Evolutionary conservation across 176 grass and related monocot species (phyloP).

Genomic region (Rhynchospora breviuscula): DNA sequence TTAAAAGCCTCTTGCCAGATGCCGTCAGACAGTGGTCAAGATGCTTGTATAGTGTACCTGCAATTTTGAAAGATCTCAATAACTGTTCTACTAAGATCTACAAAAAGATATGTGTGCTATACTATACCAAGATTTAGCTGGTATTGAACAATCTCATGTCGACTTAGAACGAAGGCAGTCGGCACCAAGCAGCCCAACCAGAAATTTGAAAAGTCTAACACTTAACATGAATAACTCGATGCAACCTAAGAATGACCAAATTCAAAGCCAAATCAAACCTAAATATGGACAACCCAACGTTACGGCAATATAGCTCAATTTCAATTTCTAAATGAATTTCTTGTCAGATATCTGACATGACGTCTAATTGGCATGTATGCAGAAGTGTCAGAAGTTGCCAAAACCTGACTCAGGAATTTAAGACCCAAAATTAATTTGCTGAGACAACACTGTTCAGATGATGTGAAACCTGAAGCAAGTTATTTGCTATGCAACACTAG

Average conservation of each 20-base stretch:
- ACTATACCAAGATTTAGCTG: no score
- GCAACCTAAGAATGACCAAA: not conserved
- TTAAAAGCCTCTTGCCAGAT: conserved; percentile 78
- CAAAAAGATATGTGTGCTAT: not conserved
- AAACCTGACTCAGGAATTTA: not conserved
- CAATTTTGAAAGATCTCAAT: not conserved
- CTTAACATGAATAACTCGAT: not conserved
- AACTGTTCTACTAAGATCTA: not conserved
- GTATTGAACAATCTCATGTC: no score
- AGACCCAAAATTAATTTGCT: not conserved
- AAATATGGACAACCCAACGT: not conserved
- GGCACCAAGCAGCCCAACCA: not conserved
- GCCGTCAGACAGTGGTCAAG: conserved; percentile 84
- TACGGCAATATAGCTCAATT: not conserved
- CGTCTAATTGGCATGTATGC: not conserved
- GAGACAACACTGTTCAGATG: not conserved
- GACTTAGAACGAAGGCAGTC: not conserved
- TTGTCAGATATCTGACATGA: not conserved
- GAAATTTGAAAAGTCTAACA: not conserved
- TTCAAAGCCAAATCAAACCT: not conserved
- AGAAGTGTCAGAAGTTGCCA: not conserved
- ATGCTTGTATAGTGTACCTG: conserved; percentile 87
- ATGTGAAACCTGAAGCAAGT: conserved; percentile 2
- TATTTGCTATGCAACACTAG: not conserved
- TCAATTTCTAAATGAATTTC: not conserved